phyloP scores from a whole-genome alignment of 1,139 yeast species.

The Taphrina deformans region DNA sequence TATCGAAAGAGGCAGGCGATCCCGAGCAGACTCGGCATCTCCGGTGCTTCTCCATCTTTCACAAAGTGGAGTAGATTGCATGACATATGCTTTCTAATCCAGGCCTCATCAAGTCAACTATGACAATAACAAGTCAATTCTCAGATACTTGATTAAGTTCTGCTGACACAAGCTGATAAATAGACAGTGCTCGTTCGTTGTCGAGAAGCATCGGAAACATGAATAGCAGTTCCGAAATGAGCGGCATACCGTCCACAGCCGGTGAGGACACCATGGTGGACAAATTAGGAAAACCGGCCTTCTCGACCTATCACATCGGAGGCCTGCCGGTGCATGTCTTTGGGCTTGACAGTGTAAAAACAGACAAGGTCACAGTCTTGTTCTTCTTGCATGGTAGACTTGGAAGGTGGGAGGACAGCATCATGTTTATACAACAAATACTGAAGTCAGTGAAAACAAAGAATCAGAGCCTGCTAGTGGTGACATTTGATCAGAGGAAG shows the following conservation, averaged over 20 bases:
- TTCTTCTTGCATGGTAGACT: conserved; percentile 35
- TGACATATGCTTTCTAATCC: neutral
- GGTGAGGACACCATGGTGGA: neutral
- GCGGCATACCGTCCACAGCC: conserved; percentile 8
- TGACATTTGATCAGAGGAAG: conserved; percentile 61
- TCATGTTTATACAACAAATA: conserved; percentile 5
- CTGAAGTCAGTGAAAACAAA: conserved; percentile 5
- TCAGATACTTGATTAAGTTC: no score
- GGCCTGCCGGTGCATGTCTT: conserved; percentile 42
- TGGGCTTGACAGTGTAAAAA: conserved; percentile 39
- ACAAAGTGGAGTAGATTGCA: neutral
- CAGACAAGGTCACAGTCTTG: conserved; percentile 20
- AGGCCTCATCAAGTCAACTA: no score
- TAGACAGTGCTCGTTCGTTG: no score
- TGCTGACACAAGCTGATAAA: no score
- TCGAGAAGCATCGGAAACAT: no score
- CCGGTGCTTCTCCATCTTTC: neutral
- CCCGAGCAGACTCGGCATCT: neutral
- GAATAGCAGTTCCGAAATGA: conserved; percentile 7
- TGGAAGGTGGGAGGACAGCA: conserved; percentile 27
- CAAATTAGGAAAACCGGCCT: neutral
- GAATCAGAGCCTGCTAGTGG: conserved; percentile 46
- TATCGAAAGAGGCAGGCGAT: no score
- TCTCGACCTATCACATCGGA: conserved; percentile 37
- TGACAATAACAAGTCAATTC: no score